Conservation (phyloP, 768 basidiomycete species). For the Leccinellum rugosiceps region DNA sequence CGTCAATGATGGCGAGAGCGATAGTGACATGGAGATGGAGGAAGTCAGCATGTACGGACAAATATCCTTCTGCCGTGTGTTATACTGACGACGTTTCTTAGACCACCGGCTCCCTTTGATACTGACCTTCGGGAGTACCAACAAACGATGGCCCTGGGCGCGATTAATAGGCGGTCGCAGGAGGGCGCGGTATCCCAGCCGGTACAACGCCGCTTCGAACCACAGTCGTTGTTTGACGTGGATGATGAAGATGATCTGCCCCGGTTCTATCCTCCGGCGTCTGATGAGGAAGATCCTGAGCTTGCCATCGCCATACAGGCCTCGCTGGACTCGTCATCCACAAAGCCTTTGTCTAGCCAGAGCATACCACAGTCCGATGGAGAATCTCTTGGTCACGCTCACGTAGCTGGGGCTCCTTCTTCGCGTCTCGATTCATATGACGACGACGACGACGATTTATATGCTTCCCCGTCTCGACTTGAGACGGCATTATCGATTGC, state of each 20-base stretch:
- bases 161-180: slow-evolving; percentile 49
- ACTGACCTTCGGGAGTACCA: slow-evolving; percentile 63
- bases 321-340: slow-evolving; percentile 43
- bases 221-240: slow-evolving; percentile 50
- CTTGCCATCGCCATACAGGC: slow-evolving; percentile 61
- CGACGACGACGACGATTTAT: slow-evolving; percentile 48
- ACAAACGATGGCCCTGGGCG: slow-evolving; percentile 57
- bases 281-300: slow-evolving; percentile 50
- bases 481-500: slow-evolving; percentile 68
- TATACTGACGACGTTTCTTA: slow-evolving; percentile 15
- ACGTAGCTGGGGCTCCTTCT: not conserved
- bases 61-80: not conserved
- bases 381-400: not conserved
- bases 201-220: slow-evolving; percentile 33
- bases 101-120: slow-evolving; percentile 43
- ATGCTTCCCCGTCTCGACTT: slow-evolving; percentile 52
- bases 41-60: slow-evolving; percentile 67
- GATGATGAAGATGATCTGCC: slow-evolving; percentile 46
- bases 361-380: slow-evolving; percentile 2
- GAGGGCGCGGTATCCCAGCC: slow-evolving; percentile 29
- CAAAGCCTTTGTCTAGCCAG: slow-evolving; percentile 5
- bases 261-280: slow-evolving; percentile 21
- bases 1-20: slow-evolving; percentile 39
- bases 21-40: slow-evolving; percentile 74
- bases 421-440: slow-evolving; percentile 6